Evolutionary conservation across 1,284 basidiomycete genomes (phyloP).

Genomic region (Athelia sp.): DNA sequence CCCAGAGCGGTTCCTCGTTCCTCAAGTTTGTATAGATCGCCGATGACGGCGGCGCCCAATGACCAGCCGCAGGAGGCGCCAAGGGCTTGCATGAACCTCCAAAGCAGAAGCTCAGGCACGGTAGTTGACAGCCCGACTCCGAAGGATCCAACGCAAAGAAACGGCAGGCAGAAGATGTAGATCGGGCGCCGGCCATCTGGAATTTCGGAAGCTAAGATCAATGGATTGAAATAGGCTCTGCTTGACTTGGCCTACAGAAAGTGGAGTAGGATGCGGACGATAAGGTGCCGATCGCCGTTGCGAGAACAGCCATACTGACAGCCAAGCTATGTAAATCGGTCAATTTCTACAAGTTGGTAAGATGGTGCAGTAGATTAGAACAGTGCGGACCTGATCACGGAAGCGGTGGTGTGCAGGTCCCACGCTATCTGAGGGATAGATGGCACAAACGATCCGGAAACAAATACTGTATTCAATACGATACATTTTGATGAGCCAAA

Average conservation of each 20-base stretch:
- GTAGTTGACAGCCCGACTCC: slow-evolving; percentile 48
- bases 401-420: slow-evolving; percentile 51
- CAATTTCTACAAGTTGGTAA: slow-evolving; percentile 13
- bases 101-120: slow-evolving; percentile 50
- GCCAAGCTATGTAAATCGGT: slow-evolving; percentile 19
- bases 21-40: slow-evolving; percentile 59
- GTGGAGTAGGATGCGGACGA: slow-evolving; percentile 50
- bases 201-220: background rate
- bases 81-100: slow-evolving; percentile 61
- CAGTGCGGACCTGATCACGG: slow-evolving; percentile 46
- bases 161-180: slow-evolving; percentile 48
- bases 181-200: slow-evolving; percentile 21
- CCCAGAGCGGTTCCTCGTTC: slow-evolving; percentile 64
- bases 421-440: slow-evolving; percentile 61
- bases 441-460: slow-evolving; percentile 65
- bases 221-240: background rate
- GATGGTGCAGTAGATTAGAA: background rate
- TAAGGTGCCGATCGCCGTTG: slow-evolving; percentile 36
- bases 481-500: background rate
- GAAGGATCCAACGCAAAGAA: slow-evolving; percentile 55
- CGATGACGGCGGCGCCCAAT: slow-evolving; percentile 60
- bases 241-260: slow-evolving; percentile 35
- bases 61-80: slow-evolving; percentile 50
- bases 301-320: slow-evolving; percentile 41
- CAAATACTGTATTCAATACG: slow-evolving; percentile 44